phyloP scores from a whole-genome alignment of 192 early-diverging fungal genomes.

The Podila verticillata region DNA sequence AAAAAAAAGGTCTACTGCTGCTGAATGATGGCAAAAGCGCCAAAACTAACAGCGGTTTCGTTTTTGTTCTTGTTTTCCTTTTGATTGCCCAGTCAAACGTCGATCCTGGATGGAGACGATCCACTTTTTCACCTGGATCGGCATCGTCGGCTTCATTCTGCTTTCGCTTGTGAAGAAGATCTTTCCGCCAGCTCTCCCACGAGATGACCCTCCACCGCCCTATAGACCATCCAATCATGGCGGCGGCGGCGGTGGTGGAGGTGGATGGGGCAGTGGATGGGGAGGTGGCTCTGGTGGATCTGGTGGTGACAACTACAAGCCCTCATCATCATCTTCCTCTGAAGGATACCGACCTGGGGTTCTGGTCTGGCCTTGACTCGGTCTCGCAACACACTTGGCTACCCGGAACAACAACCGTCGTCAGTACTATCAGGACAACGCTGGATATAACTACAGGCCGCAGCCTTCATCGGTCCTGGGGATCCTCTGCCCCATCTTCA shows the following conservation, averaged over 20 bases:
- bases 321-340: constrained; percentile 10
- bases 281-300: constrained; percentile 29
- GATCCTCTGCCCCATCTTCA: not conserved
- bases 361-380: constrained; percentile 50
- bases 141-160: constrained; percentile 21
- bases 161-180: constrained; percentile 24
- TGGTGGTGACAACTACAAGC: constrained; percentile 23
- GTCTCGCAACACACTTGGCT: constrained; percentile 27
- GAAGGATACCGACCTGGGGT: constrained; percentile 46
- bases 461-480: constrained; percentile 4
- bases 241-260: not conserved
- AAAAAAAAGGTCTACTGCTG: no score
- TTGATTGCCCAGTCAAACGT: constrained; percentile 6
- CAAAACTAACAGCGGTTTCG: not conserved
- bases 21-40: not conserved
- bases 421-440: not conserved
- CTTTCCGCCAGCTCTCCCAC: not conserved
- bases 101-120: constrained; percentile 20
- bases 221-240: constrained; percentile 27
- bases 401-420: constrained; percentile 8
- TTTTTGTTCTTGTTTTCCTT: not conserved
- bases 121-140: constrained; percentile 22
- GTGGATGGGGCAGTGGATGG: constrained; percentile 13
- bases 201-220: constrained; percentile 31
- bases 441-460: not conserved